Percentiles rank a stretch among this genome's conserved stretches.
phyloP scores from a whole-genome alignment of 768 basidiomycete species.

The Agaricus sinodeliciosus region DNA sequence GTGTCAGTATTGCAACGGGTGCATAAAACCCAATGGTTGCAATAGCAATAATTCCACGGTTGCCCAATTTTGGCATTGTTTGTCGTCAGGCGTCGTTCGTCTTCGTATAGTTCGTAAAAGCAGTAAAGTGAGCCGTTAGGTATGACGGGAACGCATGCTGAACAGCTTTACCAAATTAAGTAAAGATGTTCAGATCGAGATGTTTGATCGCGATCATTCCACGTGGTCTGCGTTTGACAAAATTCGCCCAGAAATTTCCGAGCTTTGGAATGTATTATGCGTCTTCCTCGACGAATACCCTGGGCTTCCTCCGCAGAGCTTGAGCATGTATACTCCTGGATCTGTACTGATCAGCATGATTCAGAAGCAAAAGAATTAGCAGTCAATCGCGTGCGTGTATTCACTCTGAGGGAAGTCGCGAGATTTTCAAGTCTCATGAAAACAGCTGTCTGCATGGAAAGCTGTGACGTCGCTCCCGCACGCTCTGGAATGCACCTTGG shows the following conservation, averaged over 20 bases:
- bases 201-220: slow-evolving; percentile 9
- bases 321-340: slow-evolving; percentile 70
- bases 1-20: slow-evolving; percentile 42
- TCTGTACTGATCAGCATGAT: slow-evolving; percentile 62
- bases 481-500: slow-evolving; percentile 67
- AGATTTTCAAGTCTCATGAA: background rate
- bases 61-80: slow-evolving; percentile 36
- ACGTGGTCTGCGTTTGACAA: background rate
- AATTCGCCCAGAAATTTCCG: background rate
- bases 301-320: slow-evolving; percentile 69
- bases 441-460: slow-evolving; percentile 75
- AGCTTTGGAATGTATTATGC: slow-evolving; percentile 34
- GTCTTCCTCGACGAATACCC: slow-evolving; percentile 73
- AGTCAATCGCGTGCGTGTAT: slow-evolving; percentile 52
- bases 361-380: slow-evolving; percentile 48
- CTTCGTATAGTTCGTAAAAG: background rate
- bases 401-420: background rate
- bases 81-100: slow-evolving; percentile 13
- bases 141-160: slow-evolving; percentile 1
- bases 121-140: slow-evolving; percentile 5
- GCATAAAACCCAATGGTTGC: slow-evolving; percentile 55
- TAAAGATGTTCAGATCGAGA: background rate
- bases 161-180: slow-evolving; percentile 1
- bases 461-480: slow-evolving; percentile 72
- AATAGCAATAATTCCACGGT: slow-evolving; percentile 47